phyloP scores from a whole-genome alignment of 2,329 filamentous ascomycete species.

The Achaetomium macrosporum region DNA sequence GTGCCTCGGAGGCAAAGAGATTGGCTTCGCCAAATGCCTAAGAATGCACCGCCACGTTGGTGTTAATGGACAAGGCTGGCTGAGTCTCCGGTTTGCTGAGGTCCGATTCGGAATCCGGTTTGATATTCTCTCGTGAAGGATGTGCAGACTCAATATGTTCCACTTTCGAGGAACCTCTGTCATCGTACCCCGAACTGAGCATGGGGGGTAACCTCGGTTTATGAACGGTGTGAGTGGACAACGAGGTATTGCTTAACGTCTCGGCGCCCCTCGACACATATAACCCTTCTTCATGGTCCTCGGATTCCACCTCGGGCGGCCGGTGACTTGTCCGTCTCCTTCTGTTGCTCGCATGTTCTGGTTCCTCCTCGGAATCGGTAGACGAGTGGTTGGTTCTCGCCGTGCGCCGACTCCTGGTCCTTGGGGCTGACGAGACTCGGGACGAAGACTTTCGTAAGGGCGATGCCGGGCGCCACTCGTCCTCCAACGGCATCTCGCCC shows the following conservation, averaged over 20 bases:
- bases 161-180: conserved; percentile 2
- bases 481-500: conserved; percentile 33
- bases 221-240: conserved; percentile 33
- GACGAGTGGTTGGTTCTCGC: conserved; percentile 24
- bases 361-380: conserved; percentile 26
- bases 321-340: conserved; percentile 17
- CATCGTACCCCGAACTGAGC: conserved; percentile 34
- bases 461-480: conserved; percentile 16
- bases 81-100: background rate
- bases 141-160: background rate
- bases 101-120: background rate
- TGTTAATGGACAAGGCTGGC: background rate
- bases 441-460: conserved; percentile 22
- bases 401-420: conserved; percentile 26
- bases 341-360: conserved; percentile 13
- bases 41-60: background rate
- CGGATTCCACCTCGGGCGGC: conserved; percentile 22
- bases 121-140: background rate
- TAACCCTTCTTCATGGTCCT: conserved; percentile 26
- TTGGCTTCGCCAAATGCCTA: background rate
- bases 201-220: conserved; percentile 45
- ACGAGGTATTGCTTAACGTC: conserved; percentile 25
- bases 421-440: conserved; percentile 20
- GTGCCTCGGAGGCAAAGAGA: too few relatives aligned
- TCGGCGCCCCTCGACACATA: conserved; percentile 21